Evolutionary conservation across 2,329 filamentous ascomycete genomes (phyloP), one percentile per base, ranked within the genome.

Genomic region (Nigrograna mackinnonii): DNA sequence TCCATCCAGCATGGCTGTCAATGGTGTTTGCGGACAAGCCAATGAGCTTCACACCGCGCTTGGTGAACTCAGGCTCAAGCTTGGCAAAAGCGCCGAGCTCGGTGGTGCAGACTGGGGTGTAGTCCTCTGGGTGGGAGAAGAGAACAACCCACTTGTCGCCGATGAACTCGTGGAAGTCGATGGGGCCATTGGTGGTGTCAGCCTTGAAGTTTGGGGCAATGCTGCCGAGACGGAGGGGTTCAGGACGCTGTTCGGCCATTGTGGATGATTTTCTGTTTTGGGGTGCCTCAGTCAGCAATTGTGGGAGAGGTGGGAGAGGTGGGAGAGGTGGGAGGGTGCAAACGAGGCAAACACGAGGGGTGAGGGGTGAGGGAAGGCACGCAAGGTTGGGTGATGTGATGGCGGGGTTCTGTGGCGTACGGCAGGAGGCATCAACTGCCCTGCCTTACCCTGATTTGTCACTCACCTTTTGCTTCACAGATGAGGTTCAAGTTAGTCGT

Each of bases 161-260:
- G 54, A 87, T 85, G 75, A 82, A 87, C 57, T 86, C 74, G 73
- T 87, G 84, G 77, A 87, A 87, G 70, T 86, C 77, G 65, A 87
- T 85, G 41, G 76, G 75, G 44, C 84, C 84, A 50, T 75, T 66
- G 52, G 84, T 87, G 56, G 84, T 86, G 60, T 85, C 78, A 48
- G 84, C 82, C 57, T 84, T 70, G 76, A 87, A 87, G 75, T 87
- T 81, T 56, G 84, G 84, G 60, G 84, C 84, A 62, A 73, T 76
- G 68, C 76, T 83, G 66, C 83, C 83, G 58, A 86, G 78, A 62
- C 83, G 83, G 67, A 86, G 41, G 35, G 41, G 41, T 18, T 38
- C 13, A 12, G 41, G 14, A n/a, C 41, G 41, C n/a, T 33, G 4
- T 32, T 42, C 39, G 22, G 41, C 35, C 41, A 43, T 43, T 16